phyloP scores from a whole-genome alignment of 768 basidiomycete species.

The Mrakia blollopis region DNA sequence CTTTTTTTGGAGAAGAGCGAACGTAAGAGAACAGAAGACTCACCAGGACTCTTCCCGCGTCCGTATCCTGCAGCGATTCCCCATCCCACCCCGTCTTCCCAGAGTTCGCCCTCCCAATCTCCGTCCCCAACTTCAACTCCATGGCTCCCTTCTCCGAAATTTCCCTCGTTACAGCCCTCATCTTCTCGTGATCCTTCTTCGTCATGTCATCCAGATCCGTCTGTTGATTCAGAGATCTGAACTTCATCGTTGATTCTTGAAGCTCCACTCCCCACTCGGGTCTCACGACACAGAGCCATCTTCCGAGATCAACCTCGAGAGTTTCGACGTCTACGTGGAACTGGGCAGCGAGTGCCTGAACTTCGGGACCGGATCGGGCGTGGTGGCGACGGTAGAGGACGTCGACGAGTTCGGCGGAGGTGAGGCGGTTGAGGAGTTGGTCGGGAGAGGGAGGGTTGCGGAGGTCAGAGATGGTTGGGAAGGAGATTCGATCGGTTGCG shows the following conservation, averaged over 20 bases:
- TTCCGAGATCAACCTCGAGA: neutral
- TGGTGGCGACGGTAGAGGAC: conserved; percentile 8
- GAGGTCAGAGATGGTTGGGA: neutral
- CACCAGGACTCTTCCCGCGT: neutral
- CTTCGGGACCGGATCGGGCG: neutral
- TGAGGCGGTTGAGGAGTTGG: conserved; percentile 1
- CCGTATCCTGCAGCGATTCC: neutral
- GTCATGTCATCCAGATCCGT: neutral
- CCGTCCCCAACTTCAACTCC: neutral
- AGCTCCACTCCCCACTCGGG: conserved; percentile 2
- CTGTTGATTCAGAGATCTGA: neutral
- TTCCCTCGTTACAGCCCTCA: neutral
- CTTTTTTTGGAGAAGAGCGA: too few relatives aligned
- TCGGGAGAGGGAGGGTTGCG: neutral
- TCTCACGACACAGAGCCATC: neutral
- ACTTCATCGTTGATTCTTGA: neutral
- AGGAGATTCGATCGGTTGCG: neutral
- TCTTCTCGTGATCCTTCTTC: neutral
- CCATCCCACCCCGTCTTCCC: neutral
- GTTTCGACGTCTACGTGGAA: neutral
- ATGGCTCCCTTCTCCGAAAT: neutral
- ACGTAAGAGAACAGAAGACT: neutral
- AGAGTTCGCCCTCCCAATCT: neutral
- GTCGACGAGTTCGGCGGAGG: conserved; percentile 1
- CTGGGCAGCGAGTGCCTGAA: neutral